Evolutionary conservation across 164 flowering plant genomes (phyloP).

Genomic region (Magnolia officinalis): DNA sequence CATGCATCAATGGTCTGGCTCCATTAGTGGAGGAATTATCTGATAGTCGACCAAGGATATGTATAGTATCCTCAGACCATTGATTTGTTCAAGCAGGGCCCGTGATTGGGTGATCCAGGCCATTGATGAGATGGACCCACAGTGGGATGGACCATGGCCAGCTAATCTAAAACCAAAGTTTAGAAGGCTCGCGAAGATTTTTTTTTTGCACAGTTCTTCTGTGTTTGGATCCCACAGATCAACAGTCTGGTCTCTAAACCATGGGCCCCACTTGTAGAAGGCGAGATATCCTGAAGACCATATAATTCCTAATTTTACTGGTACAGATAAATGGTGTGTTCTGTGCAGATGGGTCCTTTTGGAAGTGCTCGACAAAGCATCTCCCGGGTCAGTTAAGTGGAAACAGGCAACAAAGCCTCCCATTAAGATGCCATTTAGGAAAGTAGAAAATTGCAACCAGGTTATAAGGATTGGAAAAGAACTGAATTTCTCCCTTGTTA

Average conservation of each 20-base stretch:
- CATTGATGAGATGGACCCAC: neutral
- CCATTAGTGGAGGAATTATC: neutral
- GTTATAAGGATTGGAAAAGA: constrained; percentile 74
- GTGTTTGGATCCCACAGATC: neutral
- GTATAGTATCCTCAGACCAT: too few relatives aligned
- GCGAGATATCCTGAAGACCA: neutral
- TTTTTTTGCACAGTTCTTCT: neutral
- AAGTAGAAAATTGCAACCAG: constrained; percentile 96
- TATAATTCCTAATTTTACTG: neutral
- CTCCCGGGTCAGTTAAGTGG: constrained; percentile 90
- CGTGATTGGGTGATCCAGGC: neutral
- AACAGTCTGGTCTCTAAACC: neutral
- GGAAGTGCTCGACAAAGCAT: constrained; percentile 85
- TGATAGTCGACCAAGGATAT: neutral
- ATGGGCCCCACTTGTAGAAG: neutral
- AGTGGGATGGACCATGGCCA: too few relatives aligned
- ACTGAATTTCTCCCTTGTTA: constrained; percentile 74
- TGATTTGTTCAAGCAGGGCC: too few relatives aligned
- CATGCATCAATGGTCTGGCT: neutral
- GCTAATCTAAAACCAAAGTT: too few relatives aligned
- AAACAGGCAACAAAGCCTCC: constrained; percentile 92
- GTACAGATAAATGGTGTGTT: neutral
- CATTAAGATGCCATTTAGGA: constrained; percentile 92
- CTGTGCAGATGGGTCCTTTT: constrained; percentile 76
- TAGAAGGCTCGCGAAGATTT: neutral